Conservation (phyloP, 371 early-diverging fungal species). For the Lichtheimia hyalospora region DNA sequence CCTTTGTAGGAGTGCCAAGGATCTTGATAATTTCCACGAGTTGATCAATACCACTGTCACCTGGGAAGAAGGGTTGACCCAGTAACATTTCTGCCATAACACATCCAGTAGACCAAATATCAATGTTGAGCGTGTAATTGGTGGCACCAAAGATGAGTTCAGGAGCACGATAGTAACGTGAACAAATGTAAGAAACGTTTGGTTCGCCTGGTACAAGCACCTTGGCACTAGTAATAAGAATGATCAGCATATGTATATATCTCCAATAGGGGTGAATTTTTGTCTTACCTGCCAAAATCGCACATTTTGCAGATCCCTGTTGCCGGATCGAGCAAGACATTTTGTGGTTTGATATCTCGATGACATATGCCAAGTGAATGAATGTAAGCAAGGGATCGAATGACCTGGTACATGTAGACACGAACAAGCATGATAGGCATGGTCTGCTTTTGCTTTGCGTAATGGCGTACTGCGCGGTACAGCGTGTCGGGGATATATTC, state of each 20-base stretch:
- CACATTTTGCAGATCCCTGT: constrained; percentile 95
- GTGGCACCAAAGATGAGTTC: constrained; percentile 98
- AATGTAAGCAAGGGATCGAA: constrained; percentile 94
- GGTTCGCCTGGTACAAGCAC: constrained; percentile 93
- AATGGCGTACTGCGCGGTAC: constrained; percentile 84
- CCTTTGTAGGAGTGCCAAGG: constrained; percentile 96
- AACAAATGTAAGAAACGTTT: constrained; percentile 98
- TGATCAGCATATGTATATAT: no score
- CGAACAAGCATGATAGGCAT: constrained; percentile 90
- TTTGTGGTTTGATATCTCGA: constrained; percentile 73
- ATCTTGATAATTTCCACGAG: constrained; percentile 99
- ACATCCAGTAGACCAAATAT: constrained; percentile 99
- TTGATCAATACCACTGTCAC: constrained; percentile 99
- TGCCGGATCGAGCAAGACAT: constrained; percentile 70
- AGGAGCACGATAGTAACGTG: constrained; percentile 98
- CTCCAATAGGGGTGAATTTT: background rate
- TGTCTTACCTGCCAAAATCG: constrained; percentile 92
- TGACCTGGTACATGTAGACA: constrained; percentile 96
- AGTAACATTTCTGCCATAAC: constrained; percentile 98
- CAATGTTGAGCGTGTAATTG: constrained; percentile 88
- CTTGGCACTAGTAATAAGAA: constrained; percentile 73
- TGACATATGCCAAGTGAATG: constrained; percentile 80
- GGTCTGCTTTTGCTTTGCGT: constrained; percentile 81
- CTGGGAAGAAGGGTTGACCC: constrained; percentile 97
- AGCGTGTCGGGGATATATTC: constrained; percentile 95